Evolutionary conservation across 1,284 basidiomycete genomes (phyloP), one percentile per base, ranked within the genome.

Genomic region (Rhodotorula mucilaginosa): DNA sequence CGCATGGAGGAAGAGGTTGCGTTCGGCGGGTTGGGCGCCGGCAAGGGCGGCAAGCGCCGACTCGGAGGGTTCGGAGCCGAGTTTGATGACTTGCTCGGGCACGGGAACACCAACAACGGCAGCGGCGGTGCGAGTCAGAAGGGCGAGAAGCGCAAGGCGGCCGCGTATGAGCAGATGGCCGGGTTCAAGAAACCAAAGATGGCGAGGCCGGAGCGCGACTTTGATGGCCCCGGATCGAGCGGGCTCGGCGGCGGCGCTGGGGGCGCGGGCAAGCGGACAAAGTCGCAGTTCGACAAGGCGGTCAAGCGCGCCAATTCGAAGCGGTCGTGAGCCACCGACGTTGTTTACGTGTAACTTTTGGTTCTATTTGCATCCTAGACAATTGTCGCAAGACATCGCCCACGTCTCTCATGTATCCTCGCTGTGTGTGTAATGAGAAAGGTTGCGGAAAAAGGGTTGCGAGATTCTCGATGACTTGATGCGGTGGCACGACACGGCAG

Each of bases 1-100:
- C 85, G 88, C 72, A 96, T 99, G 81, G 96, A 99, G 81, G 92
- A 88, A 78, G 92, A 94, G 75, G 84, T 98, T 74, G 93, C 93
- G 12, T 84, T 98, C n/a, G 96, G 97, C 62, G 81, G 83, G 21
- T 65, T 79, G 57, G 74, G 79, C 31, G 70, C 73, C 58, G 78
- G 70, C 44, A 78, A 72, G 49, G 71, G 73, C 19, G 75, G 73
- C 26, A 71, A 72, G 54, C 86, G 86, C 58, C 82, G 82, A 80
- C 59, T 76, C 13, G 76, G 76, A 18, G 79, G 79, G 2, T 78
- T 79, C 39, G 78, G 77, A 29, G 76, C 72, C 18, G 79, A 79
- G 71, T 78, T 79, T 47, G 84, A 61, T 80, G 83, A 70, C 83
- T 84, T 69, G 82, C 82, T 65, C 12, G 78, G 78, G 26, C 73